phyloP scores from a whole-genome alignment of 768 basidiomycete species.

The Tulasnella sp. region DNA sequence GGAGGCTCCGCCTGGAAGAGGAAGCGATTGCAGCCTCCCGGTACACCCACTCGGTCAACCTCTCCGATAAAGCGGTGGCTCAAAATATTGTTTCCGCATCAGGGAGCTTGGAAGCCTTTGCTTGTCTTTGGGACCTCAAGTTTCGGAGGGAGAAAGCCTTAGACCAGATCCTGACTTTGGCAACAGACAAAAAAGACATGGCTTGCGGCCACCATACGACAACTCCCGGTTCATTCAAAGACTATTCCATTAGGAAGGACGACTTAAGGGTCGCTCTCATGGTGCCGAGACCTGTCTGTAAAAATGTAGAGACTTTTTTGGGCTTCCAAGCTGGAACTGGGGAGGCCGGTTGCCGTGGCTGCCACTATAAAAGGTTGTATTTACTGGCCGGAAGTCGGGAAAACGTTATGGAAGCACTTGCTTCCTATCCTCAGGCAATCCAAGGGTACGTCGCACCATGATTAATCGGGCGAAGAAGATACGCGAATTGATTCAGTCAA shows the following conservation, averaged over 20 bases:
- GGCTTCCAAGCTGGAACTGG: not conserved
- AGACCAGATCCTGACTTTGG: not conserved
- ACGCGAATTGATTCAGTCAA: not conserved
- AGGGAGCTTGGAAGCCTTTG: not conserved
- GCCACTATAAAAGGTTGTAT: too few species aligned
- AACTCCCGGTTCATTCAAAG: too few species aligned
- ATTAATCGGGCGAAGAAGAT: not conserved
- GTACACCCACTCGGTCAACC: not conserved
- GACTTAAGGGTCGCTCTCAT: not conserved
- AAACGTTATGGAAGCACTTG: too few species aligned
- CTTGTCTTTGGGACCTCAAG: not conserved
- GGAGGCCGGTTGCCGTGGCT: too few species aligned
- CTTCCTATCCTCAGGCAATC: too few species aligned
- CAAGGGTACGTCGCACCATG: too few species aligned
- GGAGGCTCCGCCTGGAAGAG: not conserved
- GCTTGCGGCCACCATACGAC: too few species aligned
- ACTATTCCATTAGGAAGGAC: not conserved
- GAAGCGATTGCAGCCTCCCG: conserved; percentile 12
- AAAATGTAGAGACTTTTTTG: not conserved
- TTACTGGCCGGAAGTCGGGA: too few species aligned
- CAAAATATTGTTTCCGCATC: not conserved
- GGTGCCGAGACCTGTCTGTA: not conserved
- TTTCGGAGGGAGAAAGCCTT: conserved; percentile 9
- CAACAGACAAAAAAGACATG: not conserved
- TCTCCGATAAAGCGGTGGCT: not conserved